Percentiles rank a stretch among this genome's conserved stretches.
Conservation (phyloP, 225 moss, liverwort and hornwort species). For the Anthoceros angustus region DNA sequence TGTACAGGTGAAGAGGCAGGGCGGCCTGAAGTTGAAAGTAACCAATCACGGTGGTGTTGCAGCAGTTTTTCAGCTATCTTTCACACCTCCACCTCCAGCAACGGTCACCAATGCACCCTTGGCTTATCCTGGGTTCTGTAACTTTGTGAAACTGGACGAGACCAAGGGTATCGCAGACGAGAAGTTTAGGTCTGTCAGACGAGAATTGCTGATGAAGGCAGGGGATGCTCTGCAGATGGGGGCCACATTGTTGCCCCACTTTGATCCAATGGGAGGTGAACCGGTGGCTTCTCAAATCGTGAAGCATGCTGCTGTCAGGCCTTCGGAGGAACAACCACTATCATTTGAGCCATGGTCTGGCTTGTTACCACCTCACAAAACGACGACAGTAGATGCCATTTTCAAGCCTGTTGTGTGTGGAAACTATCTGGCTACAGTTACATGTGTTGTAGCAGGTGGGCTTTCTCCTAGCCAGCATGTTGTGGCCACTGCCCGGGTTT, state of each 20-base stretch:
- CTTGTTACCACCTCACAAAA: constrained; percentile 18
- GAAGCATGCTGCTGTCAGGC: background rate
- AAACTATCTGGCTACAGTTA: constrained; percentile 56
- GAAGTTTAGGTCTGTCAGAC: background rate
- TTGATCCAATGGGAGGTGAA: constrained; percentile 1
- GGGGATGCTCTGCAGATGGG: background rate
- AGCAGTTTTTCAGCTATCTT: constrained; percentile 45
- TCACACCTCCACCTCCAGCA: constrained; percentile 33
- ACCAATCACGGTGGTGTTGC: constrained; percentile 46
- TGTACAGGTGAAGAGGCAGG: constrained; percentile 28
- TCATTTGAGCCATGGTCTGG: constrained; percentile 28
- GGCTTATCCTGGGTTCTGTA: background rate
- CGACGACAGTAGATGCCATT: constrained; percentile 28
- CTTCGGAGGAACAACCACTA: constrained; percentile 14
- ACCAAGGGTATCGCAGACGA: background rate
- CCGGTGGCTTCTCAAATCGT: background rate
- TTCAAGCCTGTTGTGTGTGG: constrained; percentile 48
- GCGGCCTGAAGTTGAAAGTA: constrained; percentile 32
- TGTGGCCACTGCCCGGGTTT: constrained; percentile 58
- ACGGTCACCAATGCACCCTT: background rate
- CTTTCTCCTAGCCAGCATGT: constrained; percentile 45
- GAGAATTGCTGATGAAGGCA: background rate
- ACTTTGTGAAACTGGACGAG: constrained; percentile 16
- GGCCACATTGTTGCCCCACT: background rate
- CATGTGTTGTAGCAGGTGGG: constrained; percentile 49